Conservation (phyloP, 768 basidiomycete genomes). For the Gloeophyllum trabeum region DNA sequence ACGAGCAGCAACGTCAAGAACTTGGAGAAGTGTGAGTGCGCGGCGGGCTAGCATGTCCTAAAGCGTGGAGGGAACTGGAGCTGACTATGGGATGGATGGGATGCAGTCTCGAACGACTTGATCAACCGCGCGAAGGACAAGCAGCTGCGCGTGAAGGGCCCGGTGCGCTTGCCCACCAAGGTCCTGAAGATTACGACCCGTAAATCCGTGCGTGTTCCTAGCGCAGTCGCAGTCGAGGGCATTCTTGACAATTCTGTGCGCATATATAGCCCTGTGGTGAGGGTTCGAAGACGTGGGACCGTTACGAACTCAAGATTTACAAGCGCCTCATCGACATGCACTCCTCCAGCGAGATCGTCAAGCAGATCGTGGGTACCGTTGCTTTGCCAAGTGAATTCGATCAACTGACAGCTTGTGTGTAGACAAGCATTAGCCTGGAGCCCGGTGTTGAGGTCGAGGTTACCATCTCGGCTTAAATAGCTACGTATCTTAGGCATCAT, state of each 20-base stretch:
- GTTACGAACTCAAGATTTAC: constrained; percentile 98
- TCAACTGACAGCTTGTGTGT: constrained; percentile 7
- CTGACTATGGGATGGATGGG: not conserved
- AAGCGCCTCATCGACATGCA: constrained; percentile 99
- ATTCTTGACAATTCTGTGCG: constrained; percentile 66
- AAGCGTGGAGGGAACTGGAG: no score
- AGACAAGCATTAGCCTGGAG: constrained; percentile 99
- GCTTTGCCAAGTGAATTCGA: not conserved
- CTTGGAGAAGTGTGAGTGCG: constrained; percentile 82
- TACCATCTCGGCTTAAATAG: constrained; percentile 69
- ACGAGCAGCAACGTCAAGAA: constrained; percentile 97
- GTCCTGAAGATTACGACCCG: constrained; percentile 98
- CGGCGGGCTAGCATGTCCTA: not conserved
- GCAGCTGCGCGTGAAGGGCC: constrained; percentile 98
- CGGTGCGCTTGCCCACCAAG: constrained; percentile 98
- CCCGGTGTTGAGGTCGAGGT: constrained; percentile 99
- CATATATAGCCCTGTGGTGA: constrained; percentile 89
- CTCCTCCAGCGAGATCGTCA: constrained; percentile 98
- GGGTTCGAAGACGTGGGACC: constrained; percentile 99
- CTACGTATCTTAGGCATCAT: no score
- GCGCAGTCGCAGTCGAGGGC: constrained; percentile 1
- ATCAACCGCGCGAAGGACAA: constrained; percentile 99
- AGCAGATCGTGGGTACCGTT: constrained; percentile 80
- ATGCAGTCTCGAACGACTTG: constrained; percentile 83
- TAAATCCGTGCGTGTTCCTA: constrained; percentile 83